Conservation (phyloP, 495 filamentous ascomycete genomes). For the Cladorrhinum samala region DNA sequence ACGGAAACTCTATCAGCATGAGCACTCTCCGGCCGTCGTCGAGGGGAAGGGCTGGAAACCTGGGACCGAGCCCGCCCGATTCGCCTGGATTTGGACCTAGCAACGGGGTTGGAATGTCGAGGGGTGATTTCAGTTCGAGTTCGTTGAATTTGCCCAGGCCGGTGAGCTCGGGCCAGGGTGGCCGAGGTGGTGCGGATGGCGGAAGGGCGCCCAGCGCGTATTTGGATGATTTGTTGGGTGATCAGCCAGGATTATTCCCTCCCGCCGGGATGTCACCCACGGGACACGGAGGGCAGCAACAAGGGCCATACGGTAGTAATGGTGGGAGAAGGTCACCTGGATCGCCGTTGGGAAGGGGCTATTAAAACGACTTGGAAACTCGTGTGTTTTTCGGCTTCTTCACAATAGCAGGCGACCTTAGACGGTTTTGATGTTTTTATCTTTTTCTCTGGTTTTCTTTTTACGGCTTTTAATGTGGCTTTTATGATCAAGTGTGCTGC, state of each 20-base stretch:
- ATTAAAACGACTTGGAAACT: neutral
- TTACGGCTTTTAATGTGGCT: neutral
- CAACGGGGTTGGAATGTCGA: constrained; percentile 4
- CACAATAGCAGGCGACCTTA: neutral
- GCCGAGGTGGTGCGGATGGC: too few relatives aligned
- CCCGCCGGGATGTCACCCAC: constrained; percentile 21
- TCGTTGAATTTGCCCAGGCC: constrained; percentile 62
- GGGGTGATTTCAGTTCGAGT: constrained; percentile 55
- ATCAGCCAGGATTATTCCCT: constrained; percentile 34
- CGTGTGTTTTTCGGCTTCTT: neutral
- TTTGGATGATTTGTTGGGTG: constrained; percentile 85
- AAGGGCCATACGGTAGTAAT: constrained; percentile 3
- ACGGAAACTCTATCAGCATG: constrained; percentile 46
- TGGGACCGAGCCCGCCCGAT: constrained; percentile 57
- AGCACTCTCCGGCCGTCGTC: constrained; percentile 50
- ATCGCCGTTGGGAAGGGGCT: constrained; percentile 10
- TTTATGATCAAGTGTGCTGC: neutral
- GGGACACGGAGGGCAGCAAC: constrained; percentile 1
- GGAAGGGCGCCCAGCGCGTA: constrained; percentile 85
- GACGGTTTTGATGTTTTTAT: neutral
- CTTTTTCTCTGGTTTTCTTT: neutral
- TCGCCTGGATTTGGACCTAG: constrained; percentile 48
- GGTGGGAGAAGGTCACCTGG: neutral
- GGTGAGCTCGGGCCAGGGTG: constrained; percentile 34
- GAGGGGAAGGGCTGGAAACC: constrained; percentile 37